Evolutionary conservation across 2,329 filamentous ascomycete species (phyloP).

Genomic region (Drechslerella stenobrocha): DNA sequence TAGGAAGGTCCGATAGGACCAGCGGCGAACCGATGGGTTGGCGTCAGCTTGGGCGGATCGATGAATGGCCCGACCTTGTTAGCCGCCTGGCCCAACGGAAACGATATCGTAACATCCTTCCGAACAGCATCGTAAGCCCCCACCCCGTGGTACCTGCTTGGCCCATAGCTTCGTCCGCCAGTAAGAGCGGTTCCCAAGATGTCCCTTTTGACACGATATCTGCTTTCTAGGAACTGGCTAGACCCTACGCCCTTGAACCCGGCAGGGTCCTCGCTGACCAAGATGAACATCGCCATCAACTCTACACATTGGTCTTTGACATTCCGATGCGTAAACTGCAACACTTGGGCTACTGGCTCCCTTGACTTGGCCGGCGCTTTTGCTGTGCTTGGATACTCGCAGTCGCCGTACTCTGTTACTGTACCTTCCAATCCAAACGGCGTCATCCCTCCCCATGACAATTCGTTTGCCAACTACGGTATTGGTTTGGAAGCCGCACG

Average conservation of each 20-base stretch:
- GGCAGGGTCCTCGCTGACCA: slow-evolving; percentile 57
- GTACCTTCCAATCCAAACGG: slow-evolving; percentile 54
- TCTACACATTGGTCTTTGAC: slow-evolving; percentile 62
- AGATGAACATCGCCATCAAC: slow-evolving; percentile 62
- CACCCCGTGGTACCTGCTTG: no score
- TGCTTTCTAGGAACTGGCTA: slow-evolving; percentile 57
- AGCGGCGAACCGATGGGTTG: slow-evolving; percentile 60
- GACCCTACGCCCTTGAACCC: slow-evolving; percentile 59
- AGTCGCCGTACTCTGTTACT: slow-evolving; percentile 54
- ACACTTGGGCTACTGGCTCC: slow-evolving; percentile 59
- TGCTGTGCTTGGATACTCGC: slow-evolving; percentile 57
- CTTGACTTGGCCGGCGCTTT: slow-evolving; percentile 52
- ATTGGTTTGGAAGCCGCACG: slow-evolving; percentile 57
- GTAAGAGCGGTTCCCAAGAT: no score
- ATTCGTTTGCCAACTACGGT: slow-evolving; percentile 61
- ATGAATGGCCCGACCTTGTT: slow-evolving; percentile 61
- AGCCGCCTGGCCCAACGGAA: slow-evolving; percentile 60
- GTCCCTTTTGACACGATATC: slow-evolving; percentile 2
- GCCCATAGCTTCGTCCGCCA: no score
- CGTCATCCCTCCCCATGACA: slow-evolving; percentile 57
- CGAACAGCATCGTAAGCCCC: slow-evolving; percentile 55
- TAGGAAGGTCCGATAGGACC: slow-evolving; percentile 53
- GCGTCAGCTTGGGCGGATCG: slow-evolving; percentile 58
- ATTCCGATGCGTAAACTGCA: slow-evolving; percentile 61
- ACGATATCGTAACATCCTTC: slow-evolving; percentile 57